These are phyloP conservation scores for Rossbeevera mucosa DNA, from an alignment of 768 basidiomycete species.

Conservation along the genomic window DNA sequence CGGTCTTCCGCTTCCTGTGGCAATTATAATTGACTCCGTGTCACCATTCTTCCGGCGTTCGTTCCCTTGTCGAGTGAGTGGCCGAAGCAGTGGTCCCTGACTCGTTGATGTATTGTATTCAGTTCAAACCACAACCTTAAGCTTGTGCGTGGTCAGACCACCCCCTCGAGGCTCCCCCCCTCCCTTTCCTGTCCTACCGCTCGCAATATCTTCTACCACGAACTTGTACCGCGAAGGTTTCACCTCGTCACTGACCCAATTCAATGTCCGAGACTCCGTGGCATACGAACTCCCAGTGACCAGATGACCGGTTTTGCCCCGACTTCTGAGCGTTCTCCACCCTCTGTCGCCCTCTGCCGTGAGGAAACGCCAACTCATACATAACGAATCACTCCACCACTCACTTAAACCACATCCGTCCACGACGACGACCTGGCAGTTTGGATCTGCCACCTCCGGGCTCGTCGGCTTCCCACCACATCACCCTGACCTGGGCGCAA, in stretches of 20 bases:
- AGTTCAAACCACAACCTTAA: constrained; percentile 7
- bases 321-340: constrained; percentile 1
- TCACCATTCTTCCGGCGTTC: constrained; percentile 12
- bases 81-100: constrained; percentile 10
- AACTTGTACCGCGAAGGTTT: constrained; percentile 29
- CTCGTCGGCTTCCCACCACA: constrained; percentile 16
- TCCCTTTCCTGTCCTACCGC: neutral
- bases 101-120: constrained; percentile 3
- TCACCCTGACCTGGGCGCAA: constrained; percentile 19
- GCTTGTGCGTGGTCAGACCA: neutral
- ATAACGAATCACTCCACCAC: constrained; percentile 1
- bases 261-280: constrained; percentile 34
- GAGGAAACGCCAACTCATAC: constrained; percentile 11
- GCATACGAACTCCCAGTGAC: constrained; percentile 2
- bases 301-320: neutral
- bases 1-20: constrained; percentile 30
- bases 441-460: constrained; percentile 8
- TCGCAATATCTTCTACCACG: neutral
- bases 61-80: neutral
- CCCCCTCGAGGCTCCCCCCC: constrained; percentile 15
- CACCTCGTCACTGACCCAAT: constrained; percentile 1
- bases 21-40: constrained; percentile 15
- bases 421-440: constrained; percentile 4
- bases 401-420: constrained; percentile 12
- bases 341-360: neutral